phyloP scores from a whole-genome alignment of 2,329 filamentous ascomycete genomes.

The Colletotrichum graminicola region DNA sequence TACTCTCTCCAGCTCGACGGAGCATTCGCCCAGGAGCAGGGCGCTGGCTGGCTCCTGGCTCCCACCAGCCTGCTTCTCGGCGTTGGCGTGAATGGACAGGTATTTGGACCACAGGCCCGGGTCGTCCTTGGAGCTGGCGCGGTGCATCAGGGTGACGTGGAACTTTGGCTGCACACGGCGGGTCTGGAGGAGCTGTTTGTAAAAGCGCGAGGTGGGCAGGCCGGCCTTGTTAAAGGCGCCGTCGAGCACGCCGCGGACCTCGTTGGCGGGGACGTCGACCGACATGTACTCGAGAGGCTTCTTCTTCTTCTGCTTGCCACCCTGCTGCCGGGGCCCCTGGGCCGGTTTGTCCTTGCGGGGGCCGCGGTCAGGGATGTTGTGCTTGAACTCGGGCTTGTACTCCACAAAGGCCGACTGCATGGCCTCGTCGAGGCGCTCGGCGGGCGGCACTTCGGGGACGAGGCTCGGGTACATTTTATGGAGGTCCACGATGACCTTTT shows the following conservation, averaged over 20 bases:
- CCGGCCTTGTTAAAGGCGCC: conserved; percentile 70
- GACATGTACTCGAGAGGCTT: conserved; percentile 69
- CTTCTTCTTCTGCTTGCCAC: conserved; percentile 56
- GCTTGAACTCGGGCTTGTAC: conserved; percentile 81
- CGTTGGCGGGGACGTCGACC: conserved; percentile 58
- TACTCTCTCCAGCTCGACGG: conserved; percentile 72
- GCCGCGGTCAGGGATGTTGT: conserved; percentile 75
- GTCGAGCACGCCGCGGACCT: conserved; percentile 70
- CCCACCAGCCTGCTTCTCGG: conserved; percentile 49
- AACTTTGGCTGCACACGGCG: conserved; percentile 86
- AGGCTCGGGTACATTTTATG: conserved; percentile 83
- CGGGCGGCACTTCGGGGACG: conserved; percentile 76
- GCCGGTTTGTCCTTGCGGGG: conserved; percentile 53
- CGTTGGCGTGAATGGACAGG: conserved; percentile 65
- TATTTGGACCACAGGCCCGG: conserved; percentile 84
- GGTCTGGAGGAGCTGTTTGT: conserved; percentile 77
- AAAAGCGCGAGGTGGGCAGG: conserved; percentile 72
- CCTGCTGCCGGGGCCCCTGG: conserved; percentile 43
- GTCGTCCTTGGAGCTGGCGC: conserved; percentile 69
- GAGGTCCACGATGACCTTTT: conserved; percentile 79
- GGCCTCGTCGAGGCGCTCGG: conserved; percentile 82
- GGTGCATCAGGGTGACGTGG: conserved; percentile 94
- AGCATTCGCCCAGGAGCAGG: conserved; percentile 70
- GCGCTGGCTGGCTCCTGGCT: conserved; percentile 49
- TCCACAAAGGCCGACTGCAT: conserved; percentile 80